Conservation (phyloP, 139 green algal species). For the Pseudopediastrum boryanum region DNA sequence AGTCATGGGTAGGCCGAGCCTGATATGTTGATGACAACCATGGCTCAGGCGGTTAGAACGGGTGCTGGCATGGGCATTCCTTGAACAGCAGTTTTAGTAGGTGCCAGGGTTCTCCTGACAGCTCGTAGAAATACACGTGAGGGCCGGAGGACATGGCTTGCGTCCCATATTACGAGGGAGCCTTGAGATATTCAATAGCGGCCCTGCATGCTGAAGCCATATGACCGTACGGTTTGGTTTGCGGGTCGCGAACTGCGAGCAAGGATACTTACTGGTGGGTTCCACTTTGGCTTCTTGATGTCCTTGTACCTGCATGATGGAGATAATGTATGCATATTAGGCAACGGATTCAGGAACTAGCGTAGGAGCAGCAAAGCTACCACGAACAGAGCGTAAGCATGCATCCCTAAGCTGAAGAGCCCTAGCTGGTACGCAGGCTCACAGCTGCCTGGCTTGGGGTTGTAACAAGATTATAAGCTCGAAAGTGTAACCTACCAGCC, state of each 20-base stretch:
- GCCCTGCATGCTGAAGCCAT: background rate
- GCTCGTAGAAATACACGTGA: too few species aligned
- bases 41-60: too few species aligned
- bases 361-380: background rate
- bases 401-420: background rate
- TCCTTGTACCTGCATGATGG: slow-evolving; percentile 48
- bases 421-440: background rate
- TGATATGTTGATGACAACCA: too few species aligned
- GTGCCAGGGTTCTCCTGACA: too few species aligned
- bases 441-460: background rate
- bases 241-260: background rate
- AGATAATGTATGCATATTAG: background rate
- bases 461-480: background rate
- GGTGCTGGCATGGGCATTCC: too few species aligned
- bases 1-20: too few species aligned
- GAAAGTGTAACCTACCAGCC: slow-evolving; percentile 27
- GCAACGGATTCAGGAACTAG: background rate
- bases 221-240: background rate
- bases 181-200: background rate
- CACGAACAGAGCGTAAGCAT: background rate
- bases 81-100: too few species aligned
- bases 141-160: too few species aligned
- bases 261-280: slow-evolving; percentile 36
- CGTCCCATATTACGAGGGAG: background rate
- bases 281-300: slow-evolving; percentile 55